These are phyloP conservation scores for Candida fluviatilis DNA, from an alignment of 805 yeast species.

Conservation along the genomic window DNA sequence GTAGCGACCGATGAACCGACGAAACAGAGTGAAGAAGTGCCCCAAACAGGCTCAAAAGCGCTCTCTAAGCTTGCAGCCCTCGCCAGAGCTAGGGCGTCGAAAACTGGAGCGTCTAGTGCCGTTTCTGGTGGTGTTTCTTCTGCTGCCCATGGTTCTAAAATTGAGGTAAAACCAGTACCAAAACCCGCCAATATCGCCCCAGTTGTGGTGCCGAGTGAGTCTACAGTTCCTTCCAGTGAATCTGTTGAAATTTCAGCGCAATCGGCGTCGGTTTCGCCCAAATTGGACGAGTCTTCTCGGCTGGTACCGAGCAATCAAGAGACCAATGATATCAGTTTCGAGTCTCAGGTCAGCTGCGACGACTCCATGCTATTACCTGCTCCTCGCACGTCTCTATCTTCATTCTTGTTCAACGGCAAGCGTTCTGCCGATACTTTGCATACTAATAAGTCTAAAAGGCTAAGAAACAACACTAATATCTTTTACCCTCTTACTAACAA, in stretches of 20 bases:
- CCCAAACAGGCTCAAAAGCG: slow-evolving; percentile 5
- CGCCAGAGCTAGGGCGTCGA: slow-evolving; percentile 37
- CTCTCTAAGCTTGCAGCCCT: slow-evolving; percentile 43
- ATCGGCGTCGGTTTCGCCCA: too few relatives aligned
- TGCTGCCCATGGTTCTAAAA: too few relatives aligned
- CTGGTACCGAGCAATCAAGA: not conserved
- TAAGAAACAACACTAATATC: slow-evolving; percentile 16
- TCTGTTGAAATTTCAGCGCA: too few relatives aligned
- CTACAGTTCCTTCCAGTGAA: too few relatives aligned
- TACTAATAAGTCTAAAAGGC: slow-evolving; percentile 16
- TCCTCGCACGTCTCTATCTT: slow-evolving; percentile 14
- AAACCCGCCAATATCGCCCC: too few relatives aligned
- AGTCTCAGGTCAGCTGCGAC: slow-evolving; percentile 8
- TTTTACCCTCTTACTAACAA: slow-evolving; percentile 40
- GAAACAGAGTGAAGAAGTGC: too few relatives aligned
- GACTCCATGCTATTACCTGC: slow-evolving; percentile 5
- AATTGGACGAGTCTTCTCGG: not conserved
- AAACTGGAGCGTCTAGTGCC: not conserved
- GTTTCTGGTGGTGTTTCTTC: too few relatives aligned
- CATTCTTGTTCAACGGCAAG: slow-evolving; percentile 12
- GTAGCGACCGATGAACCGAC: too few relatives aligned
- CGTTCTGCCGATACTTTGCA: slow-evolving; percentile 2
- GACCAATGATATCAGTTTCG: not conserved
- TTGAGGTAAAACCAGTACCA: too few relatives aligned
- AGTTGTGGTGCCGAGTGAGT: too few relatives aligned